A percentile compares a stretch with the other conserved stretches of the same genome.
Evolutionary conservation across 176 grass and related monocot genomes (phyloP).

Genomic region (Lolium multiflorum): DNA sequence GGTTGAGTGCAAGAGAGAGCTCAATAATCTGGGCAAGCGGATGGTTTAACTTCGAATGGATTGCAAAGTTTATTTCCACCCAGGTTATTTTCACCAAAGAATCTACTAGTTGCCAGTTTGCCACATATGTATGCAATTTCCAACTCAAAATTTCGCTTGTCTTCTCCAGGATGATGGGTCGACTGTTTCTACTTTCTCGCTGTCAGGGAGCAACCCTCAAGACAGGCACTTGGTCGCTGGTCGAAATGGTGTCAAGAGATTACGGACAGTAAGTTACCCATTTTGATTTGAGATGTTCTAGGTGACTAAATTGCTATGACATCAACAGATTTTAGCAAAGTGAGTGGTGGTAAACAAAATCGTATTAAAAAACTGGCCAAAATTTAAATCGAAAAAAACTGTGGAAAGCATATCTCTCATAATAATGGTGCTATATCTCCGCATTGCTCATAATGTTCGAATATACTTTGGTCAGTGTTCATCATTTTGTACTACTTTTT

Average conservation of each 20-base stretch:
- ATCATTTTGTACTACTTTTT: background rate
- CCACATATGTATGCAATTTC: slow-evolving; percentile 21
- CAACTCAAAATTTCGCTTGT: slow-evolving; percentile 35
- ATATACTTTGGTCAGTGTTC: too few species aligned
- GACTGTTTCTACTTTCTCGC: slow-evolving; percentile 89
- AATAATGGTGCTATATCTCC: slow-evolving; percentile 2
- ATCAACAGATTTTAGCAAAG: background rate
- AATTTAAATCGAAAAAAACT: background rate
- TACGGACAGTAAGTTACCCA: slow-evolving; percentile 73
- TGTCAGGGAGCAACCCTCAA: slow-evolving; percentile 88
- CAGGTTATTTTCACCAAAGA: too few species aligned
- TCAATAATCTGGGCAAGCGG: slow-evolving; percentile 5
- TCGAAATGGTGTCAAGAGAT: slow-evolving; percentile 92
- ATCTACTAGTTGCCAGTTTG: too few species aligned
- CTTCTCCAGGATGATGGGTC: slow-evolving; percentile 92
- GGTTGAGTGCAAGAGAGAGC: too few species aligned
- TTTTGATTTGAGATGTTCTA: slow-evolving; percentile 2
- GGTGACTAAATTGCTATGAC: slow-evolving; percentile 22
- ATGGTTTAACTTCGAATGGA: background rate
- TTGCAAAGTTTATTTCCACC: background rate
- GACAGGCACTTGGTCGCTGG: slow-evolving; percentile 94
- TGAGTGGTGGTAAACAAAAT: slow-evolving; percentile 3
- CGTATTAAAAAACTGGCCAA: slow-evolving; percentile 17
- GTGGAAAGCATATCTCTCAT: background rate
- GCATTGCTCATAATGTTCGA: background rate